Evolutionary conservation across 371 early-diverging fungal species (phyloP), one percentile per base, ranked within the genome.

Genomic region (Zychaea mexicana): DNA sequence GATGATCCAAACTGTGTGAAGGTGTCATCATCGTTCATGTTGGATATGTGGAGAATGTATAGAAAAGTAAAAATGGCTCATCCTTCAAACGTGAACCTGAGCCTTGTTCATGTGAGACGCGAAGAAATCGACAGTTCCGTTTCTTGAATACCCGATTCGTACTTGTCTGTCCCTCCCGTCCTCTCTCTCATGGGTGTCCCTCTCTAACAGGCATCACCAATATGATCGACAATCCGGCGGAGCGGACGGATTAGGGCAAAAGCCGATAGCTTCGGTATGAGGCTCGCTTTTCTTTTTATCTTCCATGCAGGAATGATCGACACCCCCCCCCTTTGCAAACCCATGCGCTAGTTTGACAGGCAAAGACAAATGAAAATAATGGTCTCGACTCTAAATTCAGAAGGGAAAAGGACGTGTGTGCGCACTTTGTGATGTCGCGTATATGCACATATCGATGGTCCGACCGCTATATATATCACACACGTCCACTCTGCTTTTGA

Each of bases 1-100:
- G 63, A 71, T 32, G 38, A 61, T 19, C n/a, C 24, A 53, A 22
- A 61, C 27, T n/a, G n/a, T 21, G 15, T 22, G 31, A 61, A 36
- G 21, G 36, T 36, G 38, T 33, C 38, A 26, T 52, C 62, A 27
- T 22, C 39, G 39, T 53, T 52, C 62, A 61, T 61, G 52, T 45
- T 58, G n/a, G 32, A 24, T 56, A 24, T 30, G n/a, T n/a, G n/a
- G n/a, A 6, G 19, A 15, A 30, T 54, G 27, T 19, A 28, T 36
- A 8, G 17, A 56, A n/a, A 33, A 33, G n/a, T 33, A 24, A 56
- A 21, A 36, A 33, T 12, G 42, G 15, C 26, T 19, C 9, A 36
- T 36, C 7, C 15, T 36, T 36, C 38, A 15, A 36, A n/a, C n/a
- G n/a, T n/a, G n/a, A 15, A 12, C 13, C 4, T 15, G 13, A 42